phyloP scores from a whole-genome alignment of 2,329 filamentous ascomycete species.

The Aspergillus sp. region DNA sequence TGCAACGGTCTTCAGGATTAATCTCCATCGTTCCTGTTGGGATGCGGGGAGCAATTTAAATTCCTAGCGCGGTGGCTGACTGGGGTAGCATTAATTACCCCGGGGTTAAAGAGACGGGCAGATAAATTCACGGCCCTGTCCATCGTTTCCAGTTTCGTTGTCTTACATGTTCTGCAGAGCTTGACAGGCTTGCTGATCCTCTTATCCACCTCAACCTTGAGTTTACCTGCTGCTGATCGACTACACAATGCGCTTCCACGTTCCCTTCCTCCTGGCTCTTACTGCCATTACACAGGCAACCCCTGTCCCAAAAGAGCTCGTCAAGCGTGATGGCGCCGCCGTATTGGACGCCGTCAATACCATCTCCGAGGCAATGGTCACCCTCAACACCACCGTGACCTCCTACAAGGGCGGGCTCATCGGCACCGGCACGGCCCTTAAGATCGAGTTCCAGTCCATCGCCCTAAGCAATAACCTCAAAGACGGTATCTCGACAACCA shows the following conservation, averaged over 20 bases:
- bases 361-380: conserved; percentile 13
- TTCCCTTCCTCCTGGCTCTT: conserved; percentile 9
- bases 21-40: not conserved
- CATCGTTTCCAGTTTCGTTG: not conserved
- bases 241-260: conserved; percentile 6
- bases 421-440: conserved; percentile 14
- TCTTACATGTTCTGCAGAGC: not conserved
- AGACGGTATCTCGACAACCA: conserved; percentile 7
- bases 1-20: not conserved
- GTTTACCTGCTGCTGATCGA: not conserved
- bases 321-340: conserved; percentile 16
- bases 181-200: not conserved
- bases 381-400: conserved; percentile 19
- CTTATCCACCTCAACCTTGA: not conserved
- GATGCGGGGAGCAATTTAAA: conserved; percentile 6
- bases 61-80: not conserved
- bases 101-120: not conserved
- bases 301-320: not conserved
- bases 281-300: conserved; percentile 8
- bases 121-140: not conserved
- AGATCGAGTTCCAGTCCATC: conserved; percentile 18
- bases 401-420: conserved; percentile 16
- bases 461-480: conserved; percentile 12
- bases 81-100: not conserved
- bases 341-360: conserved; percentile 16